Conservation (phyloP, 768 basidiomycete genomes). For the Hirschioporus abietinus region DNA sequence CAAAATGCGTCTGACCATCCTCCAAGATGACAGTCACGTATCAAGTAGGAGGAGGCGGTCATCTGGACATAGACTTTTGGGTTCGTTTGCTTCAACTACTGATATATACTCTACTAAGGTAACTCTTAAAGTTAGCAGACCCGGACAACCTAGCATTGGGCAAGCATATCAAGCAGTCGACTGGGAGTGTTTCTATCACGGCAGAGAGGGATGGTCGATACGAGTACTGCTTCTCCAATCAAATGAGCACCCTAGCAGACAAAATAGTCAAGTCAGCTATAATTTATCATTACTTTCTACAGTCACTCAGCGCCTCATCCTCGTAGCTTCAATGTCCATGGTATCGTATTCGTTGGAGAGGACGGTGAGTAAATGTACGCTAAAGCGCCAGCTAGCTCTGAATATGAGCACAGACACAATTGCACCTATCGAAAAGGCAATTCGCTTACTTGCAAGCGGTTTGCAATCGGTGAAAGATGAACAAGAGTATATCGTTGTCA, state of each 20-base stretch:
- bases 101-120: constrained; percentile 10
- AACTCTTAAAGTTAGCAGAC: constrained; percentile 63
- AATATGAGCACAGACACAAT: constrained; percentile 55
- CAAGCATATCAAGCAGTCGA: constrained; percentile 82
- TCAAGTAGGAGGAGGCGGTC: constrained; percentile 96
- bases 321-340: constrained; percentile 97
- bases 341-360: constrained; percentile 88
- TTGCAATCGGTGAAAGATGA: constrained; percentile 93
- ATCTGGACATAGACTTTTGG: constrained; percentile 97
- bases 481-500: constrained; percentile 96
- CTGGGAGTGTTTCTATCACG: constrained; percentile 83
- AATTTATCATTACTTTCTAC: not conserved
- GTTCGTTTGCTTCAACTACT: constrained; percentile 35
- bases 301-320: constrained; percentile 10
- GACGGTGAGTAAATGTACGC: constrained; percentile 52
- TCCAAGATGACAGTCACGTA: constrained; percentile 97
- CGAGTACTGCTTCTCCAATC: constrained; percentile 98
- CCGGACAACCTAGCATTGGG: constrained; percentile 62
- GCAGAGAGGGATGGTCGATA: constrained; percentile 84
- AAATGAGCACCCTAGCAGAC: constrained; percentile 95
- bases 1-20: not conserved
- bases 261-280: constrained; percentile 81
- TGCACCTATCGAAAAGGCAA: constrained; percentile 95
- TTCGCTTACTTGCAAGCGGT: constrained; percentile 75
- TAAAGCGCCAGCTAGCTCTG: not conserved